Evolutionary conservation across 2,329 filamentous ascomycete species (phyloP), one percentile per base, ranked within the genome.

Genomic region (Diaporthe sp.): DNA sequence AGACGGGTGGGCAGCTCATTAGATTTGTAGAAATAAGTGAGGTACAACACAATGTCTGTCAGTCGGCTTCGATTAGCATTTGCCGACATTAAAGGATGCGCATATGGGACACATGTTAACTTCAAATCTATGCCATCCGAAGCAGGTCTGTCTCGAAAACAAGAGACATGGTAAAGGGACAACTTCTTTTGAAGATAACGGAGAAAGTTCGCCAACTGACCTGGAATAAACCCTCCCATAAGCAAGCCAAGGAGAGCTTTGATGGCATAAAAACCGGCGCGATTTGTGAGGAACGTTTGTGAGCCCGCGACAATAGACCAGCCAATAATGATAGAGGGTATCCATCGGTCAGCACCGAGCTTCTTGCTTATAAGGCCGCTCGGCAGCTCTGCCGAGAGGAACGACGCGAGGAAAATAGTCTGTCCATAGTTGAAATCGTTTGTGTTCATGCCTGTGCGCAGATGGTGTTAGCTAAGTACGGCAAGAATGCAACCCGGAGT

Each of bases 11-110:
- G 92, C 0, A 96, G 85, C 81, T 95, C 94, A 71, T 88, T 88
- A 0, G 90, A 90, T 61, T 91, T 95, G 84, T 95, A 96, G 83
- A 93, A 96, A 82, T 95, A 95, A 4, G 90, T 92, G 7, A 95
- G 86, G 82, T 93, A 95, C 0, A 94, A 84, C 19, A 94, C 89
- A 31, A 90, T 90, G 75, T 92, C 90, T 0, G n/a, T 7, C 22
- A 22, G 15, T 69, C 13, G 1, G 42, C 9, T 13, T 4, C 3
- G 37, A 22, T 69, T 7, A 55, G 46, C 25, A 37, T 7, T 28
- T 28, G 22, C 12, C 17, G 8, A 10, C 12, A 7, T 37, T 12
- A 10, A 8, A 68, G 34, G 42, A 44, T 19, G 17, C 42, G 42
- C 15, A 44, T 8, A 44, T 44, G 17, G 42, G 7, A 19, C 13